Evolutionary conservation across 257 asterid genomes (phyloP), one percentile per base, ranked within the genome.

Genomic region (Verbascum thapsus): DNA sequence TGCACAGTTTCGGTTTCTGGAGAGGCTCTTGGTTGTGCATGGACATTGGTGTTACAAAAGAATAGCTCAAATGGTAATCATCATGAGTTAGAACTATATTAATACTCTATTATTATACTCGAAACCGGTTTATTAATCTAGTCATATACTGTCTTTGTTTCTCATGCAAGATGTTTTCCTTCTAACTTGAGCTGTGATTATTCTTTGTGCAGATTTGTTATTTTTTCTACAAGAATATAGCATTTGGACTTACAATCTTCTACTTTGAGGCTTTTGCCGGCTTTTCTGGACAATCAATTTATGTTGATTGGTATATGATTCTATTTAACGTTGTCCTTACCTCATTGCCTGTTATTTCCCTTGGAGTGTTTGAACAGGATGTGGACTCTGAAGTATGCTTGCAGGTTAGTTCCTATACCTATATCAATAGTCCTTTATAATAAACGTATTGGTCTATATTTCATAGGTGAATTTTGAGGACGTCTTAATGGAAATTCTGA

Each of bases 31-130:
- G 73, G 96, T 94, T 3, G 83, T 94, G 20, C 99, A 94, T 63
- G 99, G 99, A 18, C 99, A 94, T 73, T 94, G 99, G 99, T 94
- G 99, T 78, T 94, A 94, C 84, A 87, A 90, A 76, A 81, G 99
- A 81, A 88, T 94, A 11, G 92, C 96, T 62, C 99, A 94, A 80
- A 94, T 94, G 99, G 99, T 94, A 85, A 80, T 71, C 63, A 16
- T 35, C 54, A 9, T 34, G 20, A 41, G 48, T 59, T 10, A 26
- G 19, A 47, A 63, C 63, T 63, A 23, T 38, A 52, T 53, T 13
- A 50, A 50, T 67, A 39, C 42, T 43, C 58, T 61, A 15, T 54
- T 10, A 49, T 45, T n/a, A 19, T 44, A 23, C n/a, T 56, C 37
- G 8, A 52, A 54, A 8, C 13, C 7, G 44, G 26, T 70, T 56